A percentile compares a stretch with the other conserved stretches of the same genome.
Conservation (phyloP, 192 early-diverging fungal species). For the Linnemannia hyalina region DNA sequence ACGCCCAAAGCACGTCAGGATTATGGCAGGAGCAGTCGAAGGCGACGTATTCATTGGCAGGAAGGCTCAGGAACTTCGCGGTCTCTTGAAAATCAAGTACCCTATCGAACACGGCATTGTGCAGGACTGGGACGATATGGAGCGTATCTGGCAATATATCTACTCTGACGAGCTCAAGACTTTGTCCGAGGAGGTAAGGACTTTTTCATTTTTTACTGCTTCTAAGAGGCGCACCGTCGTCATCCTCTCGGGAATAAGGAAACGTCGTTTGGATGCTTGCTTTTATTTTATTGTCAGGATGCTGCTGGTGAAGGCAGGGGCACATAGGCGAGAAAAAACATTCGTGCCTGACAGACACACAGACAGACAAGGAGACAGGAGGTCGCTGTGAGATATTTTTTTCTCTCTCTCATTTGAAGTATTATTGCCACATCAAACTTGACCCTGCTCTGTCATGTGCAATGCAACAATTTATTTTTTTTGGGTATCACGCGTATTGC, state of each 20-base stretch:
- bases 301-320: background rate
- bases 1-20: slow-evolving; percentile 94
- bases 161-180: slow-evolving; percentile 98
- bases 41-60: slow-evolving; percentile 95
- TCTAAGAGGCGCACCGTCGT: background rate
- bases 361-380: background rate
- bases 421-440: slow-evolving; percentile 22
- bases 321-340: background rate
- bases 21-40: slow-evolving; percentile 98
- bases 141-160: slow-evolving; percentile 97
- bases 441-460: slow-evolving; percentile 42
- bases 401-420: background rate
- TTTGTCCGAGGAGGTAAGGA: slow-evolving; percentile 89
- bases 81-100: slow-evolving; percentile 94
- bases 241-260: background rate
- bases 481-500: slow-evolving; percentile 34
- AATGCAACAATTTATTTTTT: slow-evolving; percentile 31
- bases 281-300: too few relatives aligned
- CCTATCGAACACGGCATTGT: slow-evolving; percentile 98
- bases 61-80: slow-evolving; percentile 96
- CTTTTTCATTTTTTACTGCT: background rate
- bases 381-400: background rate
- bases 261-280: background rate
- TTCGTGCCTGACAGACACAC: background rate
- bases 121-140: slow-evolving; percentile 99